A percentile compares a stretch with the other conserved stretches of the same genome.
Evolutionary conservation across 768 basidiomycete species (phyloP).

Genomic region (Coprinopsis sp.): DNA sequence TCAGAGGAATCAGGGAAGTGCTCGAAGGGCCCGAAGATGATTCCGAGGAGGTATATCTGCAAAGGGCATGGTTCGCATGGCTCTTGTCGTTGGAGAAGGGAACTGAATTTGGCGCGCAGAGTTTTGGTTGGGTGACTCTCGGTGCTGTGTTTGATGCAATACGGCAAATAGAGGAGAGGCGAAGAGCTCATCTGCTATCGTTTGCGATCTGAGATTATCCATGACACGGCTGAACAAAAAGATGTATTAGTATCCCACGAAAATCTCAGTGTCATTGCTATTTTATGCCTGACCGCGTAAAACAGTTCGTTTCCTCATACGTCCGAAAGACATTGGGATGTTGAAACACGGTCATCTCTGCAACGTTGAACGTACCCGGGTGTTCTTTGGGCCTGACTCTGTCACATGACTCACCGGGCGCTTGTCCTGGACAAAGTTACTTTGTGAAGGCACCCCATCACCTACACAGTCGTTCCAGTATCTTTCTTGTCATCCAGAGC

Average conservation of each 20-base stretch:
- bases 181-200: no score
- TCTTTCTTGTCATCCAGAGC: conserved; percentile 1
- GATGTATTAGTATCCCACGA: no score
- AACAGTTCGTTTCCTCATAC: background rate
- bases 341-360: background rate
- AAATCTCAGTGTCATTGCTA: no score
- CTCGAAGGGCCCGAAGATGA: conserved; percentile 46
- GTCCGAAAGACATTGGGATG: background rate
- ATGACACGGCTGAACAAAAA: no score
- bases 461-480: no score
- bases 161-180: conserved; percentile 40
- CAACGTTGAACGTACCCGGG: no score
- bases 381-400: no score
- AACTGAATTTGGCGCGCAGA: conserved; percentile 51
- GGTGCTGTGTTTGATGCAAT: conserved; percentile 53
- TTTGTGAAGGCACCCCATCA: no score
- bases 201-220: no score
- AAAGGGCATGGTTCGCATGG: conserved; percentile 55
- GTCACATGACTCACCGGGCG: no score
- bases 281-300: no score
- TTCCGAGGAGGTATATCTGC: conserved; percentile 34
- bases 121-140: conserved; percentile 59
- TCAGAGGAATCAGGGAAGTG: conserved; percentile 43
- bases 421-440: no score
- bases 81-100: conserved; percentile 31